phyloP scores from a whole-genome alignment of 1,284 basidiomycete species.

The Rugosomyces carneus region DNA sequence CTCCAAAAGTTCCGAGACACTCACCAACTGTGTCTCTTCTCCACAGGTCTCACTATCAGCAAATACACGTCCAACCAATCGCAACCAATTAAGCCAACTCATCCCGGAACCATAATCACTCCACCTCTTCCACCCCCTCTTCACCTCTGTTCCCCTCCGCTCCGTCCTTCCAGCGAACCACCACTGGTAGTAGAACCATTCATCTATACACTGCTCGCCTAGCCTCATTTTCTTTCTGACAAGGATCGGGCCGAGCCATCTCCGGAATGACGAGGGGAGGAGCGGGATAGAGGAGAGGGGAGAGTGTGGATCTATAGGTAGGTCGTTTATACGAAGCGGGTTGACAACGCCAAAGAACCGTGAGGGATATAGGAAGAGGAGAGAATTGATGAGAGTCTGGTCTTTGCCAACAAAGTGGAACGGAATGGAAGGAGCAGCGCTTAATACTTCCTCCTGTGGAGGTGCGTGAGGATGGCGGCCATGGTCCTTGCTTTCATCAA shows the following conservation, averaged over 20 bases:
- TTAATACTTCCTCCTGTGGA: not conserved
- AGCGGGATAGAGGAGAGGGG: not conserved
- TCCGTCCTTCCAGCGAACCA: conserved; percentile 32
- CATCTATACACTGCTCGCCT: conserved; percentile 32
- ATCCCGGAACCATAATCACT: no score
- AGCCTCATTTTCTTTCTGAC: conserved; percentile 10
- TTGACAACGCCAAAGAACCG: conserved; percentile 36
- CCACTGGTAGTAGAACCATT: conserved; percentile 47
- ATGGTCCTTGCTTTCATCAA: not conserved
- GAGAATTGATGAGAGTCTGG: conserved; percentile 44
- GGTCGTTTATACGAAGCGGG: conserved; percentile 11
- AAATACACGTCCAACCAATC: no score
- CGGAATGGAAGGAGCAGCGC: conserved; percentile 6
- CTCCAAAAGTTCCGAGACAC: no score
- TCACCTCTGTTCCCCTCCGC: conserved; percentile 18
- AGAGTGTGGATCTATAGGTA: not conserved
- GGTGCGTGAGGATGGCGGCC: not conserved
- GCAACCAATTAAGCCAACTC: no score
- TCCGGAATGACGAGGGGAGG: not conserved
- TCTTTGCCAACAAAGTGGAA: conserved; percentile 49
- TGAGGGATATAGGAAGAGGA: conserved; percentile 41
- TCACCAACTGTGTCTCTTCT: no score
- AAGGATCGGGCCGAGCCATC: not conserved
- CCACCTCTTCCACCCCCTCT: conserved; percentile 8
- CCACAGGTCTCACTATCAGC: no score